Conservation (phyloP, 441 rosid genomes). For the Populus hybrid region DNA sequence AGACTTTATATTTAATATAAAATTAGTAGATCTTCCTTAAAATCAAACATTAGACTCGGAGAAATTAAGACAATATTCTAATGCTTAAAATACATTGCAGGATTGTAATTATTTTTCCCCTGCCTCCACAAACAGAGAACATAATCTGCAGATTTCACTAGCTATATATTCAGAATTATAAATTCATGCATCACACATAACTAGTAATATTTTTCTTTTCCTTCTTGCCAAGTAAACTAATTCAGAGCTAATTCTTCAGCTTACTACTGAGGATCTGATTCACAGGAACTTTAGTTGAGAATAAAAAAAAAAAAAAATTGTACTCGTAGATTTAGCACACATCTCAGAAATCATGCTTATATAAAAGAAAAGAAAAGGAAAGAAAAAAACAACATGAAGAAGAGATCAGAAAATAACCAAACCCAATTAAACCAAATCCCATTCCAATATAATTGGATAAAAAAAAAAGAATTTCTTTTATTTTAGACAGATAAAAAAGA, state of each 20-base stretch:
- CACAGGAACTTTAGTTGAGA: neutral
- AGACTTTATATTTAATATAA: slow-evolving; percentile 7
- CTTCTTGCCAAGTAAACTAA: neutral
- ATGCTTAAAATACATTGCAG: neutral
- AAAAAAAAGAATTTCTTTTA: too few relatives aligned
- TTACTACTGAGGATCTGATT: neutral
- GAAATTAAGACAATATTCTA: neutral
- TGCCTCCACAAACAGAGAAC: neutral
- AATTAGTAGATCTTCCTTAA: neutral
- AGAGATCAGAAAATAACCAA: too few relatives aligned
- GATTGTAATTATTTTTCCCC: too few relatives aligned
- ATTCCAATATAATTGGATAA: too few relatives aligned
- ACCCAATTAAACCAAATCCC: neutral
- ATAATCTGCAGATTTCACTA: neutral
- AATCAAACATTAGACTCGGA: neutral
- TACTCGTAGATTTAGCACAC: too few relatives aligned
- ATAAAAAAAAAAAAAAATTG: neutral
- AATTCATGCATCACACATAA: too few relatives aligned
- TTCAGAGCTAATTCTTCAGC: neutral
- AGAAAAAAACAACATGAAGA: too few relatives aligned
- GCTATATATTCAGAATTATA: neutral
- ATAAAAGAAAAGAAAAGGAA: too few relatives aligned
- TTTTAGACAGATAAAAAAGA: neutral
- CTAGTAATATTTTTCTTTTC: neutral
- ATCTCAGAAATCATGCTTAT: too few relatives aligned